Base-by-base conservation (phyloP, 2,329 filamentous ascomycete genomes). In the Plenodomus tracheiphilus region DNA sequence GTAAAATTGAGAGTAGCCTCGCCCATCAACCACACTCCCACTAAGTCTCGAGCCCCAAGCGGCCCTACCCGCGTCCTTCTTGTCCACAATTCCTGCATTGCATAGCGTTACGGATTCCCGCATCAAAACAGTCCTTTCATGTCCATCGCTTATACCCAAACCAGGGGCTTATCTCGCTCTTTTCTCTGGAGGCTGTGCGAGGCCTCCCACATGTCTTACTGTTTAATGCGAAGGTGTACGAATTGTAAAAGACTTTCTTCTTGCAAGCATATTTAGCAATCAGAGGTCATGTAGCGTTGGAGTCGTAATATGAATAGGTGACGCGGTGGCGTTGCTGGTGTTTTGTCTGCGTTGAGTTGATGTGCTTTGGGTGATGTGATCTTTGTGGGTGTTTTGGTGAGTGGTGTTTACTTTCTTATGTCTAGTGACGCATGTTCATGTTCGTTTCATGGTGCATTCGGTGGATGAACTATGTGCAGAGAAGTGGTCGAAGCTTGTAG, bases 1-100 rank as follows among this genome's bases (percentile, higher is more conserved):
- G 54, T 73, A 64, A 32, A 53, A 45, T 32, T 3, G 45, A 47
- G 35, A 39, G 15, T 32, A 32, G 28, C 11, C 28, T 4, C 28
- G 28, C 13, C 28, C n/a, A n/a, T n/a, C n/a, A n/a, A n/a, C n/a
- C n/a, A n/a, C n/a, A n/a, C n/a, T n/a, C n/a, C n/a, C n/a, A n/a
- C n/a, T n/a, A n/a, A n/a, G n/a, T n/a, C n/a, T n/a, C n/a, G n/a
- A n/a, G n/a, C n/a, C n/a, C n/a, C n/a, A n/a, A n/a, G n/a, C n/a
- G n/a, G n/a, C 10, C 10, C 22, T 25, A 25, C 5, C 22, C 22
- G 22, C 22, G 22, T 32, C 28, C 13, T 8, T 32, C 6, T 4
- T 32, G 22, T 25, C 22, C 22, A 25, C 22, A 25, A 25, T 32
- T 32, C 4, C 15, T 15, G 28, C 28, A 32, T 32, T 32, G 28